A percentile compares a stretch with the other conserved stretches of the same genome.
Conservation (phyloP, 2,329 filamentous ascomycete genomes). For the Diplodia seriata region DNA sequence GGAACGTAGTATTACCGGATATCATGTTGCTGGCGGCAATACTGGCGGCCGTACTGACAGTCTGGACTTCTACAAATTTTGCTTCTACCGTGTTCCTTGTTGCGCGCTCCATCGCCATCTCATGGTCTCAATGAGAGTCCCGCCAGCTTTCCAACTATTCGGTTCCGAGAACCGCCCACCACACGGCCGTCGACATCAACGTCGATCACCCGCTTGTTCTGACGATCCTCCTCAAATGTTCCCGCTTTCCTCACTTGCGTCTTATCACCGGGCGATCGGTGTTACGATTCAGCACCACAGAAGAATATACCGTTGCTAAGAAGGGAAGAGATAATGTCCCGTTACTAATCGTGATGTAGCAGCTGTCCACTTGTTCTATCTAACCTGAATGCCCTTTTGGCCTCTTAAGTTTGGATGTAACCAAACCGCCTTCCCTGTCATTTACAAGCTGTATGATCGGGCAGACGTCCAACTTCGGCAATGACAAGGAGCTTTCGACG, state of each 20-base stretch:
- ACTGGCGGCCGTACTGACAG: too few relatives aligned
- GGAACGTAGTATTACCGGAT: too few relatives aligned
- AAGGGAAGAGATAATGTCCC: constrained; percentile 47
- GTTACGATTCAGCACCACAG: constrained; percentile 56
- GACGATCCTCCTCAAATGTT: constrained; percentile 54
- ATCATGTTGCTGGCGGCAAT: too few relatives aligned
- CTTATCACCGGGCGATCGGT: constrained; percentile 47
- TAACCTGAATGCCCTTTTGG: too few relatives aligned
- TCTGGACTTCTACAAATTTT: too few relatives aligned
- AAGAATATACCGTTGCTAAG: constrained; percentile 55
- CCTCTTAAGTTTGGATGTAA: too few relatives aligned
- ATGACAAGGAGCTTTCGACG: too few relatives aligned
- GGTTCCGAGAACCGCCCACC: constrained; percentile 55
- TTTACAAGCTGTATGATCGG: too few relatives aligned
- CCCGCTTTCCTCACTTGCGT: constrained; percentile 53
- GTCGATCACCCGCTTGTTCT: constrained; percentile 52
- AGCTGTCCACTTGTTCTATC: too few relatives aligned
- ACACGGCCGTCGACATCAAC: constrained; percentile 48
- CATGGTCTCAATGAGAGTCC: too few relatives aligned
- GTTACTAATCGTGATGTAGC: not conserved
- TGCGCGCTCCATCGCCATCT: constrained; percentile 47
- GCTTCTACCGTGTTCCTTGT: constrained; percentile 43
- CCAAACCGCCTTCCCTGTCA: too few relatives aligned
- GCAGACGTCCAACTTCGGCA: too few relatives aligned
- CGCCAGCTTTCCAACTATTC: constrained; percentile 48